Conservation (phyloP, 495 filamentous ascomycete genomes). For the Terfezia boudieri region DNA sequence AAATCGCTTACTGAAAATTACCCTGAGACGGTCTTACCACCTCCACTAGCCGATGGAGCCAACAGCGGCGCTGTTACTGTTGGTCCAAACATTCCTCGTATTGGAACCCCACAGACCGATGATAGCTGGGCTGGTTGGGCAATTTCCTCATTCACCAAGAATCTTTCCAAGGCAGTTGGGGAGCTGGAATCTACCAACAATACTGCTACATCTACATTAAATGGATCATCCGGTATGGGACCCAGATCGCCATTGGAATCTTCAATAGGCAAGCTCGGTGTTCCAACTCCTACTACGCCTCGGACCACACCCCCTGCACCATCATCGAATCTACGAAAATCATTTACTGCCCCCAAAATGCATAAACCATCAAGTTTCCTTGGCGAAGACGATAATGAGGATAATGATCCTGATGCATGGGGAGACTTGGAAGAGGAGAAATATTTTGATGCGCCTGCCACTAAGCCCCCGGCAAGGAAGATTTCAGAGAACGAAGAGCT, state of each 20-base stretch:
- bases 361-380: constrained; percentile 24
- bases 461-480: too few relatives aligned
- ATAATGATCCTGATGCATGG: constrained; percentile 45
- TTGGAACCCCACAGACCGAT: constrained; percentile 44
- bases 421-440: constrained; percentile 40
- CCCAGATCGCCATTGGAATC: constrained; percentile 22
- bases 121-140: constrained; percentile 82
- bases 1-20: constrained; percentile 52
- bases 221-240: too few relatives aligned
- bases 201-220: too few relatives aligned
- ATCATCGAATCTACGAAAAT: constrained; percentile 23
- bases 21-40: constrained; percentile 53
- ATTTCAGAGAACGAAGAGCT: too few relatives aligned
- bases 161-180: constrained; percentile 57
- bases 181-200: constrained; percentile 37
- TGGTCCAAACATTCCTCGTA: constrained; percentile 29
- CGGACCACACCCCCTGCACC: constrained; percentile 12
- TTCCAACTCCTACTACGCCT: constrained; percentile 2
- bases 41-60: constrained; percentile 12
- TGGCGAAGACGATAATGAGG: constrained; percentile 28
- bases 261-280: constrained; percentile 7
- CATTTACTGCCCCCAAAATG: constrained; percentile 22
- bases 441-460: constrained; percentile 25
- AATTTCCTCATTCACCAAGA: constrained; percentile 96
- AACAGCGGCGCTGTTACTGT: constrained; percentile 23